Evolutionary conservation across 441 rosid species (phyloP), one percentile per base, ranked within the genome.

Genomic region (Pelargonium myrrhifolium): DNA sequence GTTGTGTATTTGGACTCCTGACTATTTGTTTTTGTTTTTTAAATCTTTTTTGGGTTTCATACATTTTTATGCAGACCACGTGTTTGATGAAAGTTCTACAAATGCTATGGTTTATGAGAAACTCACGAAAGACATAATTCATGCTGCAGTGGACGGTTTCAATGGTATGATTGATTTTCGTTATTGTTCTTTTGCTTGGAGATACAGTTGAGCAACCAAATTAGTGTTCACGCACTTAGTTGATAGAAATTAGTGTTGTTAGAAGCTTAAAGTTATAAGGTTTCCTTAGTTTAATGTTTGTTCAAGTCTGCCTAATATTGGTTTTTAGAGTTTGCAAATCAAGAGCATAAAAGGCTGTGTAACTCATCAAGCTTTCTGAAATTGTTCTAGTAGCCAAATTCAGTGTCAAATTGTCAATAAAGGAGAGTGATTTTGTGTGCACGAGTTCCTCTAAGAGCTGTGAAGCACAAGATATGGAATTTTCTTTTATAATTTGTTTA

Each of bases 71-170:
- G 70, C 76, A 93, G 98, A 93, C 72, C 93, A 86, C 59, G 90
- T 90, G 76, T 87, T 90, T 67, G 87, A 87, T 56, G 92, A 87
- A 65, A 84, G 71, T 45, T 87, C 84, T 75, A 72, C 86, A 20
- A 93, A 87, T 71, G 81, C 87, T 15, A 67, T 70, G 17, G 88
- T 93, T 40, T 90, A 93, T 60, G 89, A 85, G 67, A 92, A 86
- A 43, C 98, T 93, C 69, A 87, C 92, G 9, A 87, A 80, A 74
- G 96, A 85, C 66, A 80, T 89, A 12, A 87, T 93, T 64, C 81
- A 80, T 37, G 92, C 96, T 2, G 91, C 89, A 0, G 89, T 90
- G 18, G 84, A 84, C 55, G 97, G 98, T 45, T 93, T 93, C 65
- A 93, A 93, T 39, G 93, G 97, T 93, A 80, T 28, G 8, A 14